A percentile compares a stretch with the other conserved stretches of the same genome.
Evolutionary conservation across 202 grass and related monocot species (phyloP).

Genomic region (Carex arenaria): DNA sequence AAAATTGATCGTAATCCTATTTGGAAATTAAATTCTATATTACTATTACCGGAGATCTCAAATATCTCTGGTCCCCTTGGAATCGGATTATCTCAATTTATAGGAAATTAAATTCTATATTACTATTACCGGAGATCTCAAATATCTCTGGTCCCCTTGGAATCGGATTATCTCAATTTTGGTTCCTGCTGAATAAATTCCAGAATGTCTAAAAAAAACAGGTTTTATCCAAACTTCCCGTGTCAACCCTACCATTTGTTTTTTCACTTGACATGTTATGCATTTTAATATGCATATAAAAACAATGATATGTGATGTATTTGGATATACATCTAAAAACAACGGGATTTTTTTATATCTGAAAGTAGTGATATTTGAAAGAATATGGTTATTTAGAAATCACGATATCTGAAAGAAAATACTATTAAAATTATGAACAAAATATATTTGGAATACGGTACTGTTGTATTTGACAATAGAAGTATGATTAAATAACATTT

Average conservation of each 20-base stretch:
- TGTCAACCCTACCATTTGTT: neutral
- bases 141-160: neutral
- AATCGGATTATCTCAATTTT: neutral
- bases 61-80: neutral
- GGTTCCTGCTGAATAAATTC: conserved; percentile 1
- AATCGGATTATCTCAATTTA: neutral
- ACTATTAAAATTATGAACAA: too few relatives aligned
- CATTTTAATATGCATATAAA: neutral
- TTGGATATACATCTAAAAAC: neutral
- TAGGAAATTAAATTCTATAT: too few relatives aligned
- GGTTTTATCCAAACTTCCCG: neutral
- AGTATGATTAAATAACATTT: too few relatives aligned
- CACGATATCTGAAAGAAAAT: too few relatives aligned
- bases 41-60: neutral
- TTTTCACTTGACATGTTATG: neutral
- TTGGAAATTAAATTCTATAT: neutral
- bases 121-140: neutral
- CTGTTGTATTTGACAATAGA: too few relatives aligned
- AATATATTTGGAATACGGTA: too few relatives aligned
- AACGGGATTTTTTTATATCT: neutral
- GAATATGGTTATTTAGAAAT: too few relatives aligned
- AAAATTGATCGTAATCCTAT: too few relatives aligned
- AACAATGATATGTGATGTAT: neutral
- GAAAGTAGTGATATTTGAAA: too few relatives aligned
- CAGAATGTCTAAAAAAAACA: neutral